A percentile compares a stretch with the other conserved stretches of the same genome.
phyloP scores from a whole-genome alignment of 306 rosid genomes.

The Castanea crenata region DNA sequence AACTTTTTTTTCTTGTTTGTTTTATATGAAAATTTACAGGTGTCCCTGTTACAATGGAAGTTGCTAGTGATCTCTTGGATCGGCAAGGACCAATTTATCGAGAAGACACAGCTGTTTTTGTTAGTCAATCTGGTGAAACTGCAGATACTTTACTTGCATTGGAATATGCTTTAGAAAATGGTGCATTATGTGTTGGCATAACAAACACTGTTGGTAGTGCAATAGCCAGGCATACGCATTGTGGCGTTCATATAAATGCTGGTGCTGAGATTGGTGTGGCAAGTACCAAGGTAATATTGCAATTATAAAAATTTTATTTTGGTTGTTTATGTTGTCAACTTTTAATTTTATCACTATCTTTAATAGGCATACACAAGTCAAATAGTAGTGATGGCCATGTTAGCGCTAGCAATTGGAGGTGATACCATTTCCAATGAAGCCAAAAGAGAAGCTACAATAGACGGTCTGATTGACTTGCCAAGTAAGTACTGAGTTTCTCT shows the following conservation, averaged over 20 bases:
- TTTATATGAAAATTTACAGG: conserved; percentile 47
- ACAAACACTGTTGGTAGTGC: conserved; percentile 95
- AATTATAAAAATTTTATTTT: conserved; percentile 9
- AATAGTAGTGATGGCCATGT: conserved; percentile 98
- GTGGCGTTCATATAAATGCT: conserved; percentile 98
- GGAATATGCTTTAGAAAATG: conserved; percentile 91
- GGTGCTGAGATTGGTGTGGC: conserved; percentile 99
- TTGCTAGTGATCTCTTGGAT: conserved; percentile 97
- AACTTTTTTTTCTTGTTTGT: conserved; percentile 16
- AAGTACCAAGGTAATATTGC: conserved; percentile 83
- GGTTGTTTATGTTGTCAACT: conserved; percentile 19
- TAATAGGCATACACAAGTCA: conserved; percentile 95
- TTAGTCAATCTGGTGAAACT: conserved; percentile 99
- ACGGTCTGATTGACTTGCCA: conserved; percentile 87
- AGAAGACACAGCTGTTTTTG: conserved; percentile 97
- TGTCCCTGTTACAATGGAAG: conserved; percentile 96
- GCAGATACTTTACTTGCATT: conserved; percentile 89
- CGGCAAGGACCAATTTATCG: conserved; percentile 93
- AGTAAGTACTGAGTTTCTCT: conserved; percentile 50
- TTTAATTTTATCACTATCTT: conserved; percentile 6
- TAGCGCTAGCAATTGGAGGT: conserved; percentile 91
- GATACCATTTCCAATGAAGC: conserved; percentile 82
- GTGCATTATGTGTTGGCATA: conserved; percentile 95
- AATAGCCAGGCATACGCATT: conserved; percentile 91
- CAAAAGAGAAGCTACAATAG: conserved; percentile 85